Percentiles rank a stretch among this genome's conserved stretches.
Evolutionary conservation across 129 eudicot genomes (phyloP).

Genomic region (Tagetes erecta): DNA sequence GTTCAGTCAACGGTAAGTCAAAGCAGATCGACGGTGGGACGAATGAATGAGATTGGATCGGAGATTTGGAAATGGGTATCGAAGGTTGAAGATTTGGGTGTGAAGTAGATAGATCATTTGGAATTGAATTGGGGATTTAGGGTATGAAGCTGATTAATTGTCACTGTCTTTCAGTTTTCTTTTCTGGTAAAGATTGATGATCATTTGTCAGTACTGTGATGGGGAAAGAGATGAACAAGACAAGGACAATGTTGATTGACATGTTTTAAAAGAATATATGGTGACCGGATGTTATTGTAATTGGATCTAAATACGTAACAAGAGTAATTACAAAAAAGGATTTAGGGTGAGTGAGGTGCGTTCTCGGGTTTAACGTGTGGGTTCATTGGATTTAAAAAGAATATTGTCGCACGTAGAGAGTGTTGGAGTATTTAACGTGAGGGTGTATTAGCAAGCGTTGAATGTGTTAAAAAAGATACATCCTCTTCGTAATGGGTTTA

Average conservation of each 20-base stretch:
- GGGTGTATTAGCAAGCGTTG: no score
- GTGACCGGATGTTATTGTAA: neutral
- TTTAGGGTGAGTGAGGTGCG: no score
- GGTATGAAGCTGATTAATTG: slow-evolving; percentile 22
- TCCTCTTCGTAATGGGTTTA: no score
- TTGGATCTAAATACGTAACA: no score
- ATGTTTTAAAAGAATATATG: neutral
- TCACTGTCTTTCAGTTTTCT: slow-evolving; percentile 11
- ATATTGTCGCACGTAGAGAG: no score
- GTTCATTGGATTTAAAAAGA: no score
- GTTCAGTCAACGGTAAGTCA: slow-evolving; percentile 21
- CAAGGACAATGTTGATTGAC: neutral
- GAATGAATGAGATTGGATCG: slow-evolving; percentile 25
- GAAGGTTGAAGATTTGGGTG: slow-evolving; percentile 15
- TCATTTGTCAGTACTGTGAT: slow-evolving; percentile 18
- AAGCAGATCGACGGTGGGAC: slow-evolving; percentile 19
- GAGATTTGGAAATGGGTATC: slow-evolving; percentile 14
- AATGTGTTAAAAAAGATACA: no score
- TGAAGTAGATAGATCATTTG: slow-evolving; percentile 28
- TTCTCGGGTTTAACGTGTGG: no score
- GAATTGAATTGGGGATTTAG: slow-evolving; percentile 1
- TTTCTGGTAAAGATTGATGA: slow-evolving; percentile 17
- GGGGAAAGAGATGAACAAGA: slow-evolving; percentile 1
- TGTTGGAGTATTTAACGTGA: no score
- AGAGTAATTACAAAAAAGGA: no score